phyloP scores from a whole-genome alignment of 1,284 basidiomycete species.

The Ceratorhiza oryzae-sativae region DNA sequence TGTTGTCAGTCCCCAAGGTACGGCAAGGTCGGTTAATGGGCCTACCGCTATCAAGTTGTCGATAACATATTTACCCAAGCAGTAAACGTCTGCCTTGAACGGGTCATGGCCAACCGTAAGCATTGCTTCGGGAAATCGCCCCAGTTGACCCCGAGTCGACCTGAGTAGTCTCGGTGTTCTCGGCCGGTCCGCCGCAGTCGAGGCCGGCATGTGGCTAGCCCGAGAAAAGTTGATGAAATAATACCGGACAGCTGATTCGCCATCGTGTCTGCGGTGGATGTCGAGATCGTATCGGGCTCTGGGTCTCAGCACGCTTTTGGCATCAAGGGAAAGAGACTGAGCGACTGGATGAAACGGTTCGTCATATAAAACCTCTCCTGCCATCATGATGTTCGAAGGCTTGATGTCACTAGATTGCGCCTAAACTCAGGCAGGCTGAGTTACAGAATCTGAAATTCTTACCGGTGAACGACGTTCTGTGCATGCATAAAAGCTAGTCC shows the following conservation, averaged over 20 bases:
- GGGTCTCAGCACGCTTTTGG: conserved; percentile 11
- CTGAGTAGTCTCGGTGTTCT: conserved; percentile 15
- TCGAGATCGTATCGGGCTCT: conserved; percentile 24
- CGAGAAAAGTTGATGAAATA: conserved; percentile 35
- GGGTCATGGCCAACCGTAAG: conserved; percentile 33
- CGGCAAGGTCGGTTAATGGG: neutral
- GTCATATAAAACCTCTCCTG: conserved; percentile 30
- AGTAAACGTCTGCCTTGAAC: conserved; percentile 35
- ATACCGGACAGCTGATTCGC: conserved; percentile 29
- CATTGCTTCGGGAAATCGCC: conserved; percentile 32
- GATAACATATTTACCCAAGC: conserved; percentile 34
- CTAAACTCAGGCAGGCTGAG: neutral
- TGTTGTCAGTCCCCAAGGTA: neutral
- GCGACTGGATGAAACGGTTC: conserved; percentile 33
- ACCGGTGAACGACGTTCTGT: conserved; percentile 26
- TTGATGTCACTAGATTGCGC: conserved; percentile 11
- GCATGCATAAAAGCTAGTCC: conserved; percentile 32
- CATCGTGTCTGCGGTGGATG: conserved; percentile 21
- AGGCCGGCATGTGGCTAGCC: conserved; percentile 19
- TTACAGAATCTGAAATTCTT: neutral
- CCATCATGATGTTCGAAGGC: conserved; percentile 38
- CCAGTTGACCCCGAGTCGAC: conserved; percentile 14
- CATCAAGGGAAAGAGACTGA: conserved; percentile 29
- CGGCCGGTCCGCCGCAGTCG: neutral
- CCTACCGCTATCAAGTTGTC: conserved; percentile 28